These are phyloP conservation scores for Moringa oleifera DNA, from an alignment of 345 rosid species.

Conservation along the genomic window DNA sequence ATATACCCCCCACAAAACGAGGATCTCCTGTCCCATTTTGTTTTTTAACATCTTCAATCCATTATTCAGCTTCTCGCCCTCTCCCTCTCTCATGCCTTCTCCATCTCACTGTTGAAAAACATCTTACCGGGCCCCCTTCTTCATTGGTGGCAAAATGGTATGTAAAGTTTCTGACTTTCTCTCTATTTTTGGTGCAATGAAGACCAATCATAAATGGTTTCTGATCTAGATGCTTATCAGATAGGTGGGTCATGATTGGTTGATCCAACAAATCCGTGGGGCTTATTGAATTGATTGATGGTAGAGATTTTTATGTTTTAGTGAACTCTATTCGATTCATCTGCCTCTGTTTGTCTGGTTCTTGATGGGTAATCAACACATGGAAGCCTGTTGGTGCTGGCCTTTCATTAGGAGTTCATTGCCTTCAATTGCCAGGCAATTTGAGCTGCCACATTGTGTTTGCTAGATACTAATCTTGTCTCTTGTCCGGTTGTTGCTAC, in stretches of 20 bases:
- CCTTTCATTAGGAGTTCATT: too few species aligned
- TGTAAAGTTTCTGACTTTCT: neutral
- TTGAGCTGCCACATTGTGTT: neutral
- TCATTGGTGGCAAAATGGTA: slow-evolving; percentile 36
- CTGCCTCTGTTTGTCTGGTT: neutral
- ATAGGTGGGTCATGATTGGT: too few species aligned
- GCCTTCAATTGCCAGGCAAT: neutral
- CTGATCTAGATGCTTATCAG: too few species aligned
- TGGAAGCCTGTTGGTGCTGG: too few species aligned
- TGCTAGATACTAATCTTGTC: too few species aligned
- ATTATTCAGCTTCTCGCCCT: slow-evolving; percentile 15
- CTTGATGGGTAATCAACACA: neutral
- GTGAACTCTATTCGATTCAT: neutral
- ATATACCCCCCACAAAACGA: slow-evolving; percentile 15
- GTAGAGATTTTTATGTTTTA: neutral
- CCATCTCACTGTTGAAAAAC: neutral
- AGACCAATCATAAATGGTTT: neutral
- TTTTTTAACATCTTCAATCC: neutral
- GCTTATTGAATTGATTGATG: too few species aligned
- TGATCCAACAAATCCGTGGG: too few species aligned
- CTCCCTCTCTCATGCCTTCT: neutral
- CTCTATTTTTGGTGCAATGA: neutral
- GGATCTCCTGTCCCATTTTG: slow-evolving; percentile 10
- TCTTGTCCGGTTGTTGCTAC: too few species aligned
- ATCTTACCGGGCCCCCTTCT: slow-evolving; percentile 11